Evolutionary conservation across 768 basidiomycete genomes (phyloP), one percentile per base, ranked within the genome.

Genomic region (Termitomyces sp.): DNA sequence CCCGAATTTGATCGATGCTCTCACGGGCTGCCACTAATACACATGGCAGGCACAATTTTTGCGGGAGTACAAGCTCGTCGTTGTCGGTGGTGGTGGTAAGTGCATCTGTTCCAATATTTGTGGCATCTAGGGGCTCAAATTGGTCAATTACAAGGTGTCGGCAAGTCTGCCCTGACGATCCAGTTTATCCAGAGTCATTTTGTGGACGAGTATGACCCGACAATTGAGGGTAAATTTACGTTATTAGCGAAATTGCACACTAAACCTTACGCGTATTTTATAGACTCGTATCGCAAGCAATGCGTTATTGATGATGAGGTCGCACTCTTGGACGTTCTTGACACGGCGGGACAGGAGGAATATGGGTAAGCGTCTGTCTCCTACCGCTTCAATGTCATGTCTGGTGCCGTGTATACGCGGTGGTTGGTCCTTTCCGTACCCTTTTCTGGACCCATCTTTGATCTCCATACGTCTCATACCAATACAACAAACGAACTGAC

Each of bases 231-330:
- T 89, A 63, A 64, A 75, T 67, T 33, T 28, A 15, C 20, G 32
- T 40, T 28, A 32, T 55, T 24, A n/a, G 33, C 39, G 28, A 39
- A 48, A 28, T 11, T 13, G 18, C 11, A 49, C 18, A 44, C 38
- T 36, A 39, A 16, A 52, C n/a, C 45, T 56, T 57, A 62, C 45
- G 20, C 40, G 55, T 24, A 13, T 58, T 9, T 5, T 18, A 32
- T 40, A 94, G 95, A 98, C 72, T 97, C 95, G 49, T 98, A 98
- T 78, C 84, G 96, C 66, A 98, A 97, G 74, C 95, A 97, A 72
- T 96, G 94, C 65, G 89, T 96, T 38, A 94, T 98, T 66, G 96
- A 98, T 75, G 96, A 96, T n/a, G 94, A 98, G 75, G 93, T 97
- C n/a, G 95, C 95, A 20, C 82, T 97, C 54, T 86, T 97, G 60